Percentiles rank a stretch among this genome's conserved stretches.
phyloP scores from a whole-genome alignment of 1,139 yeast genomes.

The Geotrichum reessii region DNA sequence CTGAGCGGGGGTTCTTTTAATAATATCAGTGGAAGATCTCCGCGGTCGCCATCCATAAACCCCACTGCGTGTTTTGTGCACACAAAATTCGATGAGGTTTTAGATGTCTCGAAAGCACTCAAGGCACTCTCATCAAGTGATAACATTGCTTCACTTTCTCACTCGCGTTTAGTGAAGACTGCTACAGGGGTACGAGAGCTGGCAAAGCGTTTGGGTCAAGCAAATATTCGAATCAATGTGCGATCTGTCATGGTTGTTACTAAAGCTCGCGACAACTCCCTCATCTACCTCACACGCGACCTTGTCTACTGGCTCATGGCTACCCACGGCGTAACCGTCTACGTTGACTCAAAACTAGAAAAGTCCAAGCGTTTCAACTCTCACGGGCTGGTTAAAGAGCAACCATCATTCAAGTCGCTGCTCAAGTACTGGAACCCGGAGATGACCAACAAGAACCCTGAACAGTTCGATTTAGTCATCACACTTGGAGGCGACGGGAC shows the following conservation, averaged over 20 bases:
- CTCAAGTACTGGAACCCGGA: constrained; percentile 57
- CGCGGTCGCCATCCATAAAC: constrained; percentile 4
- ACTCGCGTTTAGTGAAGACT: constrained; percentile 48
- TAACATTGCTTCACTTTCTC: constrained; percentile 21
- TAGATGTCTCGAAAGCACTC: constrained; percentile 24
- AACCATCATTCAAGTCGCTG: constrained; percentile 36
- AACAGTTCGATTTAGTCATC: constrained; percentile 65
- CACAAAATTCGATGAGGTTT: constrained; percentile 26
- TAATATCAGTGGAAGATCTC: not conserved
- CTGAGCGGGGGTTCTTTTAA: not conserved
- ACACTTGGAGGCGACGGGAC: constrained; percentile 92
- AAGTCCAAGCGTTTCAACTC: constrained; percentile 60
- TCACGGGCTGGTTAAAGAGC: constrained; percentile 23
- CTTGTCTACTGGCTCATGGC: constrained; percentile 67
- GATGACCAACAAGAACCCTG: constrained; percentile 50
- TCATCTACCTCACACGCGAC: constrained; percentile 68
- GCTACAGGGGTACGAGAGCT: constrained; percentile 81
- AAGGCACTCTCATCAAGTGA: constrained; percentile 24
- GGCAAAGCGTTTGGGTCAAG: constrained; percentile 67
- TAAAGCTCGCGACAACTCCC: constrained; percentile 75
- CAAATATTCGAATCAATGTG: constrained; percentile 66
- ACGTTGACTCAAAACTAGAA: constrained; percentile 62
- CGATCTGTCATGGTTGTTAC: constrained; percentile 73
- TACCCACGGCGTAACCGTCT: constrained; percentile 48
- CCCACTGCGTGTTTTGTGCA: constrained; percentile 23